Base-by-base conservation (phyloP, 2,329 filamentous ascomycete genomes). In the Drechslerella dactyloides region DNA sequence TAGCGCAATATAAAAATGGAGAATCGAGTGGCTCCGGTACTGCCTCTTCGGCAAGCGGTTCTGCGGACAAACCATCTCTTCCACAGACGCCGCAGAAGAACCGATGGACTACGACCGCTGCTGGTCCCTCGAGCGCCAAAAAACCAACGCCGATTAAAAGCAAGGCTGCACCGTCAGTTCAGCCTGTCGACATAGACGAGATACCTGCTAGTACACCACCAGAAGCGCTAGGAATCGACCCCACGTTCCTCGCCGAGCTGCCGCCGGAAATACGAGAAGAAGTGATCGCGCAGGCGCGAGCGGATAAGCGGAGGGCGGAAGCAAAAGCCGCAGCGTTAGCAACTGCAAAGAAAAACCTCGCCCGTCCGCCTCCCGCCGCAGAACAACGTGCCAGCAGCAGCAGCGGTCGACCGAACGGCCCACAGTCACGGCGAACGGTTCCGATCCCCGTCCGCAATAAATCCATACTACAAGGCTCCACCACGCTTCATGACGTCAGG, bases 231-330 rank as follows among this genome's bases (percentile, higher is more conserved):
- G 66, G 66, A 13, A 70, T 70, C 23, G 66, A 70, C 19, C 66
- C 66, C 1, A 56, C 88, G 0, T 93, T 97, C 76, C 86, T 97
- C 1, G 86, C 89, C 0, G 91, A 92, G 15, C 82, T 97, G 0
- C 93, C 93, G 0, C 87, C 90, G 74, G 90, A 96, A 52, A 85
- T 96, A 52, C 86, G 90, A 11, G 82, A 81, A 15, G 93, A 97
- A 79, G 84, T 97, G 5, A 79, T 96, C 1, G 87, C 86, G 1
- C 69, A 73, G 23, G 69, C 69, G 0, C 33, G 61, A 4, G 69
- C 51, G 17, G 61, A 73, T 19, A 73, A 76, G 50, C 69, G 69
- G 33, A 61, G 74, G n/a, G 59, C 65, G 2, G 56, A 74, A 55
- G 57, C 74, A 1, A 74, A 73, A 58, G 19, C 90, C 96, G 76